Evolutionary conservation across 2,329 filamentous ascomycete genomes (phyloP), one percentile per base, ranked within the genome.

Genomic region (Elsinoe perseae): DNA sequence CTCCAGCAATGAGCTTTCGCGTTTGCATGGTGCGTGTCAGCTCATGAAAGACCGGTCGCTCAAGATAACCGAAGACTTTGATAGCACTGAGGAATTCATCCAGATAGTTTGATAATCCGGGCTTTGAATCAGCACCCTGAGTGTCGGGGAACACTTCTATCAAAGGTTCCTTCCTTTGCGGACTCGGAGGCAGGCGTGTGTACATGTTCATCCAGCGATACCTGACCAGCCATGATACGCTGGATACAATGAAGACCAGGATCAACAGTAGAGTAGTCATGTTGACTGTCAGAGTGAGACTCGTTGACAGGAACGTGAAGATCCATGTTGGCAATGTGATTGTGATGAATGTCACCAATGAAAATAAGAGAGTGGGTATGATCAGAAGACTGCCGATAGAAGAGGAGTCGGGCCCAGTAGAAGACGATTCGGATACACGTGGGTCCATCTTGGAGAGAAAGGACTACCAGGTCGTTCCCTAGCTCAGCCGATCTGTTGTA

Each of bases 181-280:
- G 91, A 69, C 98, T 92, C 2, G 90, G 90, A 0, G 95, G 92
- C 14, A 98, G 78, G 61, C 91, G 85, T 55, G 91, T 86, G 74
- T 98, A 98, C 85, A 96, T 95, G 71, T 95, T 97, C 68, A 98
- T 79, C 70, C 95, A 95, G 59, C 93, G 86, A 71, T 98, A 98
- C 56, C 95, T 81, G 57, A 98, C 86, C 59, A 97, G 85, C 89
- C 93, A 98, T 69, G 86, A 95, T 61, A 89, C 78, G 1, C 85
- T 89, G n/a, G 89, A 95, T 52, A 89, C 83, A 58, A 95, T 74
- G 56, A 82, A 84, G 34, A 85, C 77, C 58, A 89, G 66, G 57
- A 97, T 89, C 62, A 97, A 74, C 70, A 95, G 83, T 84, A 98
- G 73, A 16, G 93, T 98, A 18, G 92, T 97, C 64, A 93, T 92